Evolutionary conservation across 1,284 basidiomycete genomes (phyloP), one percentile per base, ranked within the genome.

Genomic region (Boletus smithii): DNA sequence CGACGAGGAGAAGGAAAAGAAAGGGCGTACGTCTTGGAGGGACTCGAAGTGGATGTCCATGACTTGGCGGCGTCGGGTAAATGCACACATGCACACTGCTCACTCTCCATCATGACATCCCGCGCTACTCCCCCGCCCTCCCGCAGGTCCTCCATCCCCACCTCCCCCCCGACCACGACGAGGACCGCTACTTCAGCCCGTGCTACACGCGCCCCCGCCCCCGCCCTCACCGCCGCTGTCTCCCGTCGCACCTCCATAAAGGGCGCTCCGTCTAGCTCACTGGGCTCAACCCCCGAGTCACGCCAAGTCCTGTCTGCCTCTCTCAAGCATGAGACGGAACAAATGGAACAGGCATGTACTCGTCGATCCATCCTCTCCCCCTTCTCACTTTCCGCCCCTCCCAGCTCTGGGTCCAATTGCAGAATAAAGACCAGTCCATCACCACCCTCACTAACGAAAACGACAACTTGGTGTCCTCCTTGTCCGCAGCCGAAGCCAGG

Each of bases 391-490:
- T 57, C 33, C 56, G 41, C 47, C 33, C 18, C 43, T 34, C 44
- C 48, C 52, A 90, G 88, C 77, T 91, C 53, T 73, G 89, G 39
- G 70, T 88, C 6, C 80, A 84, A 57, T 55, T 90, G 17, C 85
- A 91, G 67, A 78, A 85, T 61, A 89, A 87, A 62, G 85, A 90
- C 29, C 79, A 84, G 60, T 74, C 78, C 9, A 80, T 90, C 49
- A 53, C 74, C 14, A 70, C 68, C 54, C 74, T 90, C 44, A 73
- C 77, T 13, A 62, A 71, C 39, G 86, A 89, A 59, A 88, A 85
- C 67, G 72, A 72, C 56, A 77, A 71, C 53, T 68, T 90, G 37
- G 70, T 73, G 18, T 81, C 83, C 17, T 72, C 84, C 18, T 71
- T 91, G 24, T 74, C 79, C 60, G 65, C 75, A 23, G 82, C 85